Base-by-base conservation (phyloP, 164 flowering plant genomes). In the Chimonanthus salicifolius region DNA sequence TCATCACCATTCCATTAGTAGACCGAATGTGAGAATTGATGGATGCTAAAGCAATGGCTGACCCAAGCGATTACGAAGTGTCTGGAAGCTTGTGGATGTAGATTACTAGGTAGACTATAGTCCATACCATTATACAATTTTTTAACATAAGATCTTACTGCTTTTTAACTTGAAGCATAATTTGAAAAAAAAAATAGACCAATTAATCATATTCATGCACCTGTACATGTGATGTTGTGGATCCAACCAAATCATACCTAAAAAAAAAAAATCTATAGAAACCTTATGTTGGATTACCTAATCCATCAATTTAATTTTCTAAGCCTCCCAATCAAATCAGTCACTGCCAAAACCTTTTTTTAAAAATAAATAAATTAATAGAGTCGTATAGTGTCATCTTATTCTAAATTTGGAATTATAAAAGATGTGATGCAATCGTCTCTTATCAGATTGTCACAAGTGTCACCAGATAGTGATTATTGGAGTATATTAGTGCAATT, bases 221-320 rank as follows among this genome's bases (percentile, higher is more conserved):
- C 80, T 86, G 84, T 85, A 74, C 76, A 75, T 51, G 72, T 75
- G 71, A 63, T 63, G 78, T 7, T 72, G 70, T 62, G 73, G 49
- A 78, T 78, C 68, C 77, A 76, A 84, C 79, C 78, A 80, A 82
- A 78, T 65, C 70, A 49, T 64, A 74, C 78, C 78, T 80, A 76
- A 71, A 76, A 76, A n/a, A n/a, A n/a, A 74, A 67, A 71, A 10
- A 71, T 74, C 71, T 15, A 66, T 7, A 9, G n/a, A 66, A 45
- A 66, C 68, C 51, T 60, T 18, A 62, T 60, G 64, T 66, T 84
- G 77, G 83, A 75, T 76, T 67, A 75, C 80, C 83, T 78, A 78
- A 45, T 66, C 49, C 48, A 46, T 66, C 18, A 45, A 11, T 45
- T 66, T 46, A 15, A 44, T 66, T 33, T 66, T 47, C 15, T 33